Conservation (phyloP, 495 filamentous ascomycete genomes). For the Aspergillus bertholletiae region DNA sequence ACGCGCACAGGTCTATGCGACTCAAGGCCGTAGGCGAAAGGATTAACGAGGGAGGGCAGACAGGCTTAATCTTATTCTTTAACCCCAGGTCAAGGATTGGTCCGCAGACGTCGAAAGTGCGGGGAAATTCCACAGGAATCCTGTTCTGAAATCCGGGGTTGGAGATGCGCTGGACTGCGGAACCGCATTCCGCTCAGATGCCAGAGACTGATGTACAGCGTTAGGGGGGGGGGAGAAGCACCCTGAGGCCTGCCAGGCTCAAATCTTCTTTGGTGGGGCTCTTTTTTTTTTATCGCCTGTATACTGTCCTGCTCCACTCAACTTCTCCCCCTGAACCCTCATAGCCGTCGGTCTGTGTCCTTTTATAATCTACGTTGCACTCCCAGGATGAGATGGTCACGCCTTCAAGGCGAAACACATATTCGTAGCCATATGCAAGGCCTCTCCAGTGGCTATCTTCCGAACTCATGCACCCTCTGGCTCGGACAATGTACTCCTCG, state of each 20-base stretch:
- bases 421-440: slow-evolving; percentile 7
- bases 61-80: neutral
- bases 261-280: no score
- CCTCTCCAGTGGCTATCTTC: neutral
- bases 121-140: neutral
- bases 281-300: neutral
- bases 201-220: no score
- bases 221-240: no score
- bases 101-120: neutral
- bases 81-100: neutral
- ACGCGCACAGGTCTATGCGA: neutral
- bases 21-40: neutral
- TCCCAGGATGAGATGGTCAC: slow-evolving; percentile 32
- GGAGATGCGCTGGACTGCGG: neutral
- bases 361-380: neutral
- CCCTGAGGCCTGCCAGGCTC: no score
- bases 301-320: neutral
- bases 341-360: neutral
- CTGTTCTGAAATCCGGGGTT: neutral
- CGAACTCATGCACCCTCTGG: neutral
- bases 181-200: neutral
- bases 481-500: slow-evolving; percentile 5
- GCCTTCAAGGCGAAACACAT: slow-evolving; percentile 30
- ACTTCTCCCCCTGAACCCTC: neutral
- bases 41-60: neutral